A percentile compares a stretch with the other conserved stretches of the same genome.
Evolutionary conservation across 768 basidiomycete genomes (phyloP).

Genomic region (Leccinum truebloodii): DNA sequence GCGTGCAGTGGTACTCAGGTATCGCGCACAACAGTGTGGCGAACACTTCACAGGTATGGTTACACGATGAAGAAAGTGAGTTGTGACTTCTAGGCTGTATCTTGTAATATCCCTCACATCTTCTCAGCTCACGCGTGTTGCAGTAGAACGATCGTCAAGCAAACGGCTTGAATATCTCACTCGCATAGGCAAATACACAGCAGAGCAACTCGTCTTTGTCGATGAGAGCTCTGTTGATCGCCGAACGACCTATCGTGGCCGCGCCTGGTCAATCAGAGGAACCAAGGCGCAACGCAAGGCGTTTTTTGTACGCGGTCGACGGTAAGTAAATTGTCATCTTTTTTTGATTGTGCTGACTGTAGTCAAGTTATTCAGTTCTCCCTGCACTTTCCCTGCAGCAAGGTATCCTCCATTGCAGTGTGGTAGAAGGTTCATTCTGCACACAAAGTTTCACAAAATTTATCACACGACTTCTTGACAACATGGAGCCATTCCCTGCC

Average conservation of each 20-base stretch:
- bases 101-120: too few relatives aligned
- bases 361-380: neutral
- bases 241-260: neutral
- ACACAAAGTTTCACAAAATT: constrained; percentile 31
- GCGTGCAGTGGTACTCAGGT: neutral
- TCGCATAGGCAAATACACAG: neutral
- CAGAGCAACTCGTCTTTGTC: neutral
- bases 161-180: neutral
- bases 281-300: neutral
- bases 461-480: constrained; percentile 33
- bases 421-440: constrained; percentile 32
- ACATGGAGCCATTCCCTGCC: constrained; percentile 40
- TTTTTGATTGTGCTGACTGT: neutral
- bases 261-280: neutral
- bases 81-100: too few relatives aligned
- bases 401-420: neutral
- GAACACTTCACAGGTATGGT: too few relatives aligned
- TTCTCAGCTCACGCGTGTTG: too few relatives aligned
- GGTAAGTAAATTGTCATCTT: neutral
- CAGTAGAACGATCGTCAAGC: too few relatives aligned
- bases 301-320: neutral
- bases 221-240: neutral
- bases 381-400: neutral
- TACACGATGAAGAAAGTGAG: too few relatives aligned
- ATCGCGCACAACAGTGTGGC: too few relatives aligned